Percentiles rank a stretch among this genome's conserved stretches.
Evolutionary conservation across 129 eudicot species (phyloP).

Genomic region (Tagetes erecta): DNA sequence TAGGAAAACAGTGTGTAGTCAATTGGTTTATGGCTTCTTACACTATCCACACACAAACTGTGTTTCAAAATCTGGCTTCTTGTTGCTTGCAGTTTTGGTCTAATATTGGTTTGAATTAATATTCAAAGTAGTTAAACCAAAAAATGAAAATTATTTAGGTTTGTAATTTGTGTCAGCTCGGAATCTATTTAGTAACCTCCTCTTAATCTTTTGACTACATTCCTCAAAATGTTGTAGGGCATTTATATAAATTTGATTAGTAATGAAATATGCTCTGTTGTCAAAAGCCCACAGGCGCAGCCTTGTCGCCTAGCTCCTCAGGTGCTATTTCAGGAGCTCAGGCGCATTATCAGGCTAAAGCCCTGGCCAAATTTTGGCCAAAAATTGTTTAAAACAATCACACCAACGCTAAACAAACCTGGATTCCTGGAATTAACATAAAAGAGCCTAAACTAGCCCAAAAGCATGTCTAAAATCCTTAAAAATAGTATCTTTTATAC

Average conservation of each 20-base stretch:
- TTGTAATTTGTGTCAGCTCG: neutral
- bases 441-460: too few relatives aligned
- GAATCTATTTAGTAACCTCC: neutral
- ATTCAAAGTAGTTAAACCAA: neutral
- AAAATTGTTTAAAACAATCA: too few relatives aligned
- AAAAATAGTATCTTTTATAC: too few relatives aligned
- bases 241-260: neutral
- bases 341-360: too few relatives aligned
- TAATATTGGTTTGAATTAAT: neutral
- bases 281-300: neutral
- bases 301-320: too few relatives aligned
- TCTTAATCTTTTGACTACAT: neutral
- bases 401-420: too few relatives aligned
- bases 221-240: neutral
- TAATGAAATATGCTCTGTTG: neutral
- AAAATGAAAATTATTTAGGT: neutral
- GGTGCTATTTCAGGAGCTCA: too few relatives aligned
- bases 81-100: neutral
- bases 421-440: too few relatives aligned
- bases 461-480: too few relatives aligned
- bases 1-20: neutral
- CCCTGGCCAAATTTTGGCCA: too few relatives aligned
- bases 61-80: conserved; percentile 3
- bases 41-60: neutral
- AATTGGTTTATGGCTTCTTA: conserved; percentile 10